Percentiles rank a stretch among this genome's conserved stretches.
Evolutionary conservation across 768 basidiomycete species (phyloP).

Genomic region (Roridomyces roridus): DNA sequence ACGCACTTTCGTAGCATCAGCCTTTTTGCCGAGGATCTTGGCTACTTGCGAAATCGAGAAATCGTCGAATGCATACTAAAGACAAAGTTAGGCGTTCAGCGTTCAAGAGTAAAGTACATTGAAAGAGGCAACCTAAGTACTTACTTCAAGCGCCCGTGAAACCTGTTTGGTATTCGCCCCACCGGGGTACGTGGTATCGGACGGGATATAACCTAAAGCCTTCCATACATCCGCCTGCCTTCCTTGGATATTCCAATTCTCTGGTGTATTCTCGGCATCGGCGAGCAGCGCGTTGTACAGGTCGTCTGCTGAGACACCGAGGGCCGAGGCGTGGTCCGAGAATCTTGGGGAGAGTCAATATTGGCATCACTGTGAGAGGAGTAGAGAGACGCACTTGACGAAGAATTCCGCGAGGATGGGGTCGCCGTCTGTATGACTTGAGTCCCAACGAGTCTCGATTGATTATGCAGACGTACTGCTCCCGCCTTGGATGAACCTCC

Average conservation of each 20-base stretch:
- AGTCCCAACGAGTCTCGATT: not conserved
- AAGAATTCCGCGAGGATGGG: conserved; percentile 71
- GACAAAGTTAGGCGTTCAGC: not conserved
- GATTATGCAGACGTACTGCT: conserved; percentile 51
- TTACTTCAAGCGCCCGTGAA: conserved; percentile 65
- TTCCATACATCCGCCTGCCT: conserved; percentile 66
- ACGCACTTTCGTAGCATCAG: conserved; percentile 57
- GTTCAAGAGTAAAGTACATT: too few species aligned
- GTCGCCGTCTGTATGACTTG: conserved; percentile 53
- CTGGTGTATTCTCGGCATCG: conserved; percentile 62
- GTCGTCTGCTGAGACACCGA: conserved; percentile 54
- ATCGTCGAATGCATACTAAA: conserved; percentile 67
- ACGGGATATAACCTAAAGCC: conserved; percentile 43
- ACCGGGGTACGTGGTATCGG: conserved; percentile 50
- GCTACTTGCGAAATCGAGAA: conserved; percentile 72
- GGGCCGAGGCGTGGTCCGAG: conserved; percentile 49
- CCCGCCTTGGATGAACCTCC: conserved; percentile 53
- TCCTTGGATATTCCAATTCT: conserved; percentile 69
- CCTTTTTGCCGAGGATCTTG: conserved; percentile 53
- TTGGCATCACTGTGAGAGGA: too few species aligned
- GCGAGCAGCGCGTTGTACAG: conserved; percentile 64
- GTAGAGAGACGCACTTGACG: conserved; percentile 61
- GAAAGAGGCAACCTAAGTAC: too few species aligned
- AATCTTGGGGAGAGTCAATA: conserved; percentile 43
- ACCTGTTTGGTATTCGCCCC: conserved; percentile 69